Evolutionary conservation across 805 yeast genomes (phyloP), one percentile per base, ranked within the genome.

Genomic region (Starmerella cellae): DNA sequence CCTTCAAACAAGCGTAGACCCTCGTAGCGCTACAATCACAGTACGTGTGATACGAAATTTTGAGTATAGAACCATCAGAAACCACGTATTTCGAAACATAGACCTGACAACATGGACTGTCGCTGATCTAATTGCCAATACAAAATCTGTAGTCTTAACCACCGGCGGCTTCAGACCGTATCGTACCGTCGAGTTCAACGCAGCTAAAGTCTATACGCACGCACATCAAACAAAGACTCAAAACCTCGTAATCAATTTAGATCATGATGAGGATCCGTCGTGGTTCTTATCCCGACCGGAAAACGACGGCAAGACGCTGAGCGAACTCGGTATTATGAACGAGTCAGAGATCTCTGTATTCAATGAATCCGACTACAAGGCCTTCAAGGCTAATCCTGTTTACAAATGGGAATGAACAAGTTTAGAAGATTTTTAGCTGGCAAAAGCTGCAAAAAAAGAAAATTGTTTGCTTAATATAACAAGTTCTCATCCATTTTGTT

Each of bases 211-310:
- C 5, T 91, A 91, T 63, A 81, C 95, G 23, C 85, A 84, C 57
- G 97, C 98, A 0, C 97, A 88, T 60, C 91, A 93, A 11, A 73
- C 94, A 24, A 91, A 91, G 63, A 82, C 95, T 2, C 80, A 85
- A 75, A 85, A 91, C 57, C 68, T 91, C 51, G 91, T 85, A 37
- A 81, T 91, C 48, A 91, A 91, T 59, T 72, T 91, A 59, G 95
- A 83, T 22, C 77, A 87, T 55, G 82, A 77, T 54, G 77, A 87
- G 54, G 82, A 77, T 54, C 81, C 78, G 5, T 79, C 76, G 43
- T 81, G 93, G 85, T 65, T 82, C 4, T 58, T 82, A 41, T 59
- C 54, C 29, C 23, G 9, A 4, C 41, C 45, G 3, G 41, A 16
- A 8, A 66, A 66, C 45, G 58, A 45, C 9, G 58, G 51, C 46